Base-by-base conservation (phyloP, 2,329 filamentous ascomycete genomes). In the Diaporthe ilicicola region DNA sequence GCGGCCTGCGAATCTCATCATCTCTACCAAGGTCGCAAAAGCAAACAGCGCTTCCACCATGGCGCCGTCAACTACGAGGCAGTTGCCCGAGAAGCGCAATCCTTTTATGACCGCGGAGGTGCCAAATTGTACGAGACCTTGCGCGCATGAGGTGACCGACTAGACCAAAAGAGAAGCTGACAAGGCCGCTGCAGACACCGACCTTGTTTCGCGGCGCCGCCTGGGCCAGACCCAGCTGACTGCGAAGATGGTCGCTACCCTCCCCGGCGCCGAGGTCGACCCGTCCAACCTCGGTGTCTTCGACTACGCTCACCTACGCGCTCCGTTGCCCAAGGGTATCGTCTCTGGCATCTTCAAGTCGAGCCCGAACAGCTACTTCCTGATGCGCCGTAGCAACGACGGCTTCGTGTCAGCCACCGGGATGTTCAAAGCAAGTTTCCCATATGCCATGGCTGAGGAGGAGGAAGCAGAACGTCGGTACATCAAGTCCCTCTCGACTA, bases 271-370 rank as follows among this genome's bases (percentile, higher is more conserved):
- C 81, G 91, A 94, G 74, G 89, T 91, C 70, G 93, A 94, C 79
- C 86, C 90, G 56, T 87, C 92, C 75, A 91, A 92, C 75, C 86
- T 96, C 72, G 94, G 94, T 65, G 90, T 92, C 56, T 97, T 99
- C 80, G 96, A 98, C 82, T 99, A 99, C 82, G 95, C 95, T 74
- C 96, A 99, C 80, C 87, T 99, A 62, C 93, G 95, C 78, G 95
- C 95, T 72, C 95, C 96, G 17, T 85, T 99, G 56, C 96, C 96
- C 62, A 96, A 95, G 82, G 94, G 96, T 74, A 91, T 98, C 76
- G 90, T 91, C 34, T 97, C 95, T 7, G 96, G 96, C 78, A 97
- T 99, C 77, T 98, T 98, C 85, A 92, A 93, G 78, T 92, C 91
- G 72, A 91, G 91, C 79, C 95, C 96, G 6, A 94, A 94, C 80